Evolutionary conservation across 2,329 filamentous ascomycete genomes (phyloP), one percentile per base, ranked within the genome.

Genomic region (Monilinia laxa): DNA sequence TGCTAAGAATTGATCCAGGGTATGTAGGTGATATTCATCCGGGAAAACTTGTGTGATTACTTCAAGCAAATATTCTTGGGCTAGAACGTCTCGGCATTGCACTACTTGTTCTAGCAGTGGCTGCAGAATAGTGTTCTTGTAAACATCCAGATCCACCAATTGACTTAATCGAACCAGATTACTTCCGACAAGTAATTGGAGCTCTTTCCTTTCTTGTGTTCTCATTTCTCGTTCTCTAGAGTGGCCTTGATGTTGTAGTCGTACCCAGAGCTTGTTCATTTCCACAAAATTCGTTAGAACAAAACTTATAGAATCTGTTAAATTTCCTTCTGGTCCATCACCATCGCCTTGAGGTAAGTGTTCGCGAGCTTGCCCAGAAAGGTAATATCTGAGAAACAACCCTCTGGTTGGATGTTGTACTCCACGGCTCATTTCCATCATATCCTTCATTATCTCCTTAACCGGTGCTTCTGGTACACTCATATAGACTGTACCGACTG

Each of bases 341-440:
- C 92, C 87, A 68, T 87, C 89, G 58, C 91, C 91, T 1, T 86
- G 86, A 0, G 95, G 95, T 62, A 99, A 83, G 77, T 87, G 88
- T 78, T 99, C 95, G 75, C 95, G 86, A 51, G 95, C 94, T 81
- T 99, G 95, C 49, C 95, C 94, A 31, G 92, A 95, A 62, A 99
- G 85, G 77, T 97, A 99, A 80, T 99, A 99, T 76, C 95, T 89
- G 75, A 99, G 81, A 78, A 99, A 99, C 65, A 99, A 83, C 23
- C 95, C 95, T 67, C 95, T 91, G 70, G 97, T 93, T 20, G 95
- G 95, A 79, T 99, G 95, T 76, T 99, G 95, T 28, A 99, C 93
- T 66, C 95, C 95, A 70, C 95, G 87, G 80, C 93, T 98, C 95
- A 99, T 99, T 80, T 99, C 95, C 95, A 99, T 99, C 95, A 99